Evolutionary conservation across 768 basidiomycete genomes (phyloP), one percentile per base, ranked within the genome.

Genomic region (Gautieria morchelliformis): DNA sequence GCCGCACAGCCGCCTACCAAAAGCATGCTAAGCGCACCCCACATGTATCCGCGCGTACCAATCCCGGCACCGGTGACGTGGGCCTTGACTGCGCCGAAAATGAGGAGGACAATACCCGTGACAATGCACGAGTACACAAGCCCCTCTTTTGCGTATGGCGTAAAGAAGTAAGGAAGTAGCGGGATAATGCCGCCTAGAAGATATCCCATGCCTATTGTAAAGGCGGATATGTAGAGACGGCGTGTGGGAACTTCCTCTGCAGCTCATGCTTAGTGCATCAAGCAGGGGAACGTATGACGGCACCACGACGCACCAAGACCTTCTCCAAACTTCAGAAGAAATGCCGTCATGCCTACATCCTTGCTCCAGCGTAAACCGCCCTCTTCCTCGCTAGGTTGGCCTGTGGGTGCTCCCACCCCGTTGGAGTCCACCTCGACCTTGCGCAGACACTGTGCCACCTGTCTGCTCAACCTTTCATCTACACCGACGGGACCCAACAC

Each of bases 161-260:
- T 81, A 74, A 93, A 92, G 74, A 98, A 93, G 72, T 96, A 95
- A 10, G 93, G 93, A 10, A 93, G 63, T 37, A 99, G 79, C 0
- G 96, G 96, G 64, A 98, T 89, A 56, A 94, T 76, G 32, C 96
- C 96, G 46, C 96, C 96, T 55, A 95, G 53, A 60, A 94, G 85
- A 74, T 98, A 95, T 12, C 93, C 92, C 66, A 92, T 78, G 60
- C 95, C 96, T 66, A 99, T 98, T 0, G 95, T 98, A 62, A 95
- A 78, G 1, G 95, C 95, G 1, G 92, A 94, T 37, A 85, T 77
- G 73, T 93, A 97, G 61, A 96, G 75, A 27, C 96, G 80, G 20
- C 78, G 76, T 17, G 82, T 82, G 1, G 94, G 89, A 37, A 96
- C 80, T 71, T 98, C 95, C 78, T 96, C 94, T 87, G 67, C 53